phyloP scores from a whole-genome alignment of 441 rosid genomes.

The Populus trichocarpa region DNA sequence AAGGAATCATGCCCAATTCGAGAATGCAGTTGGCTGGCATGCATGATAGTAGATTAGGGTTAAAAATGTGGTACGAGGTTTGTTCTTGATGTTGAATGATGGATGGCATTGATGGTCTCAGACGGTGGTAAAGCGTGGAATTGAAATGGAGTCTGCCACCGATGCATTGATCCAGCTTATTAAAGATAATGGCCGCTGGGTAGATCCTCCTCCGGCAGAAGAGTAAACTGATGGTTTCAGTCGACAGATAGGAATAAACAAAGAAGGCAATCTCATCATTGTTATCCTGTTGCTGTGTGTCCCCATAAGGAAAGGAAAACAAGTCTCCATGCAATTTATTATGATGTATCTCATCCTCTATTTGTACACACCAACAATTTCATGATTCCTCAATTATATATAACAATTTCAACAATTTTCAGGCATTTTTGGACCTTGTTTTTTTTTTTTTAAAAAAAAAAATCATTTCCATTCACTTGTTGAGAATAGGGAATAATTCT shows the following conservation, averaged over 20 bases:
- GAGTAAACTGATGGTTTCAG: conserved; percentile 34
- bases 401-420: too few relatives aligned
- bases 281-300: neutral
- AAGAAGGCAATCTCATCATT: neutral
- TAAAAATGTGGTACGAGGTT: neutral
- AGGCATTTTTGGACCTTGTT: too few relatives aligned
- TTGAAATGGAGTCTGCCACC: conserved; percentile 81
- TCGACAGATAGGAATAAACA: conserved; percentile 1
- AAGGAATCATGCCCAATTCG: neutral
- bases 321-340: neutral
- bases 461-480: too few relatives aligned
- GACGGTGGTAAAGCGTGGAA: conserved; percentile 94
- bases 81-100: neutral
- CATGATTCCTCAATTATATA: neutral
- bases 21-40: neutral
- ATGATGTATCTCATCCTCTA: neutral
- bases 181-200: conserved; percentile 95
- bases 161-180: conserved; percentile 87
- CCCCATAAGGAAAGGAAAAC: neutral
- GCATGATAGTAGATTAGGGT: neutral
- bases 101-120: conserved; percentile 29
- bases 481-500: too few relatives aligned
- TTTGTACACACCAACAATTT: neutral
- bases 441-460: too few relatives aligned
- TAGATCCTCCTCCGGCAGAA: conserved; percentile 63